Evolutionary conservation across 2,329 filamentous ascomycete genomes (phyloP), one percentile per base, ranked within the genome.

Genomic region (Apiospora kogelbergensis): DNA sequence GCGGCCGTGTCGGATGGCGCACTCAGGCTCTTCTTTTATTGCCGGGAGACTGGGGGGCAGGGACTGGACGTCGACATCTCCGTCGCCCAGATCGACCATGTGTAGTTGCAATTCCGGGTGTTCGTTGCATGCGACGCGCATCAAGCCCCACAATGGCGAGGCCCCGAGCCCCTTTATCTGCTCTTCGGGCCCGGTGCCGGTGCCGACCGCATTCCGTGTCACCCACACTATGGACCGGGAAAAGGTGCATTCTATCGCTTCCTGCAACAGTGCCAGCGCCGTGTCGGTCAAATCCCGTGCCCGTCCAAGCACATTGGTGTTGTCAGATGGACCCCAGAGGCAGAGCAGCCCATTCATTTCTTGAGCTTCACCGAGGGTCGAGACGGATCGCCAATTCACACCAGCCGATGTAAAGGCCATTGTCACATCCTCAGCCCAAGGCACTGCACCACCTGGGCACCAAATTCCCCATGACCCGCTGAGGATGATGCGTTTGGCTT

Each of bases 101-200:
- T 70, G 72, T 22, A 74, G 46, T 24, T 46, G 65, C 40, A 74
- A 53, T 53, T 74, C 73, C 44, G 73, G 71, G 45, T 73, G 70
- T 41, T 74, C 73, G 48, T 33, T 71, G 22, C 73, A 64, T 15
- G 70, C 72, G 11, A 71, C 71, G 26, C 73, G 73, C 70, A 73
- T 71, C 13, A 74, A 53, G 42, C 72, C 73, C 73, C 71, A 74
- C 20, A 74, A 63, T 63, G 69, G 57, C 30, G 67, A 71, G 2
- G 69, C 65, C 13, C 70, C 72, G 22, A 60, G 67, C 22, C 26
- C 44, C 40, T 68, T 53, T 11, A 48, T 24, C 22, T 20, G 45
- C 45, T 48, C 45, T 5, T 20, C 45, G 17, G 46, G 7, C 46
- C 10, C 46, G 46, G 46, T 22, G 9, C 46, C 46, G 17, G 46